Evolutionary conservation across 257 asterid species (phyloP).

Genomic region (Solanum medicagineum): DNA sequence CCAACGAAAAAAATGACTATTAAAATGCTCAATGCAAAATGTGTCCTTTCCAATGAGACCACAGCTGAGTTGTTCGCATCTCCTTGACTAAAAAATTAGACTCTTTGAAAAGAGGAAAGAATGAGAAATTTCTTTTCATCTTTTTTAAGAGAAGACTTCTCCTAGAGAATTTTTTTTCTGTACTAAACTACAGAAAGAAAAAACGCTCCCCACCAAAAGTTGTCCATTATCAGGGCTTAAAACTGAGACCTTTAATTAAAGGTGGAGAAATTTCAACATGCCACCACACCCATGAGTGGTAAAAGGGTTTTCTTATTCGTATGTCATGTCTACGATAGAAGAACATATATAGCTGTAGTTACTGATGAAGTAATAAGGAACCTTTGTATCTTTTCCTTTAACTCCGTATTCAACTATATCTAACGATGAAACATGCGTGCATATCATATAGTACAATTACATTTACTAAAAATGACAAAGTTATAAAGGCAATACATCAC

Average conservation of each 20-base stretch:
- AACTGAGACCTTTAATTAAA: neutral
- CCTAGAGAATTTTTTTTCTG: neutral
- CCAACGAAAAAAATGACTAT: neutral
- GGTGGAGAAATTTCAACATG: neutral
- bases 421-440: neutral
- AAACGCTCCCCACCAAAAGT: neutral
- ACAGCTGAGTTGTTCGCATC: neutral
- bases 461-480: neutral
- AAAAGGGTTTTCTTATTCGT: neutral
- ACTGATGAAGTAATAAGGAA: neutral
- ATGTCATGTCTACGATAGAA: too few species aligned
- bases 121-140: neutral
- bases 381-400: neutral
- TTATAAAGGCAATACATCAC: neutral
- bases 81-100: neutral
- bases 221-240: neutral
- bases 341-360: neutral
- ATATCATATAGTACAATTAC: neutral
- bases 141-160: neutral
- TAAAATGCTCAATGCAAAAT: neutral
- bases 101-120: neutral
- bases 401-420: neutral
- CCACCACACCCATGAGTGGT: neutral
- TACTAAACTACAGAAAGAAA: neutral
- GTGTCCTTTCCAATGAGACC: neutral